These are phyloP conservation scores for Tetracentron sinense DNA, from an alignment of 164 flowering plant genomes.

Conservation along the genomic window DNA sequence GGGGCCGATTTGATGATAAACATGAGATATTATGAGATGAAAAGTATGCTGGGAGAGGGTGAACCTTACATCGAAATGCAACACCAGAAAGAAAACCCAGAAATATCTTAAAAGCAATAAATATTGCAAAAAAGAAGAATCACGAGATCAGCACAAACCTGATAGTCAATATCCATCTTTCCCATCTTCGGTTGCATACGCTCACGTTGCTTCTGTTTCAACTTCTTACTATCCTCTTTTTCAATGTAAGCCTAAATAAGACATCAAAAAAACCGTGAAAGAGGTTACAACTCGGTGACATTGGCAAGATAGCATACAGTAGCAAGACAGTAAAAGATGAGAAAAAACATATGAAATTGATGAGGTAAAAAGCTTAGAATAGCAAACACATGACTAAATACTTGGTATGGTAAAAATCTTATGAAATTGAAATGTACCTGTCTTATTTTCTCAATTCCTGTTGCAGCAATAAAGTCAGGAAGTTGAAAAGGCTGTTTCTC, in stretches of 20 bases:
- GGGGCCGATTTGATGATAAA: too few relatives aligned
- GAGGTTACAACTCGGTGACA: background rate
- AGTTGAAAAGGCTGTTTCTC: constrained; percentile 85
- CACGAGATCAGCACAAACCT: constrained; percentile 38
- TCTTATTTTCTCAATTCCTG: constrained; percentile 82
- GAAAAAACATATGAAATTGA: too few relatives aligned
- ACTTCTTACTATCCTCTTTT: constrained; percentile 92
- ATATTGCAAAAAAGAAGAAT: background rate
- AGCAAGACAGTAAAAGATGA: too few relatives aligned
- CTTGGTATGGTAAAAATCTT: too few relatives aligned
- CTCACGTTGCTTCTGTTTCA: constrained; percentile 98
- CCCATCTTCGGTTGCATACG: constrained; percentile 99
- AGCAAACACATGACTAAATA: too few relatives aligned
- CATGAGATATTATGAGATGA: background rate
- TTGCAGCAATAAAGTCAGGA: constrained; percentile 84
- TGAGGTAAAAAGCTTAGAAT: too few relatives aligned
- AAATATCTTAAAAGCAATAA: background rate
- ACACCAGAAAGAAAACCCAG: background rate
- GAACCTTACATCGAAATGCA: background rate
- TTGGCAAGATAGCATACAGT: too few relatives aligned
- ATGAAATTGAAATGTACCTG: too few relatives aligned
- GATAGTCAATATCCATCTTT: constrained; percentile 99
- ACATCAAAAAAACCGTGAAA: constrained; percentile 4
- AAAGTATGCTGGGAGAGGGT: background rate
- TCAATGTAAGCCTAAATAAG: constrained; percentile 88